Evolutionary conservation across 2,329 filamentous ascomycete genomes (phyloP).

Genomic region (Fusarium pseudocircinatum): DNA sequence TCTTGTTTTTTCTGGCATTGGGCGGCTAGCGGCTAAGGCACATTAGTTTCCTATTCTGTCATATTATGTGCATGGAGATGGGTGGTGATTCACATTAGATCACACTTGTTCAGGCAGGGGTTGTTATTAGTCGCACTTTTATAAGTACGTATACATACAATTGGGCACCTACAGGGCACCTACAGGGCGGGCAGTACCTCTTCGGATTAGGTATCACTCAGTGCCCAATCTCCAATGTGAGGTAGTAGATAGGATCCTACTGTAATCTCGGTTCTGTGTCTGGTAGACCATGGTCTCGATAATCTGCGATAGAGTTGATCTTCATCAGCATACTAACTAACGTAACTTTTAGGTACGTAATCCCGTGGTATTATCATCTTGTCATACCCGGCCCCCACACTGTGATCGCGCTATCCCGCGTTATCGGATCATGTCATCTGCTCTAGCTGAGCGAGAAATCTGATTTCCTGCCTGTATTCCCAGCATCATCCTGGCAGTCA

Average conservation of each 20-base stretch:
- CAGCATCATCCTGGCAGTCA: constrained; percentile 26
- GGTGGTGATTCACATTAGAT: constrained; percentile 23
- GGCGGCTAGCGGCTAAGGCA: constrained; percentile 27
- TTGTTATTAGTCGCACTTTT: constrained; percentile 2
- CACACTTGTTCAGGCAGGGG: constrained; percentile 16
- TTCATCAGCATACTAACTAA: background rate
- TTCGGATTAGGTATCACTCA: background rate
- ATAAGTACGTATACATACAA: background rate
- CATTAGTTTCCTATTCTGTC: constrained; percentile 23
- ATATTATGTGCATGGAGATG: constrained; percentile 25
- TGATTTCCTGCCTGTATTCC: background rate
- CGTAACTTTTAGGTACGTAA: background rate
- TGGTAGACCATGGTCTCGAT: background rate
- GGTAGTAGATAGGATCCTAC: background rate
- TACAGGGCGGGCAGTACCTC: background rate
- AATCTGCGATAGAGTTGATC: background rate
- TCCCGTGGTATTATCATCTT: background rate
- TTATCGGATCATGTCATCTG: constrained; percentile 27
- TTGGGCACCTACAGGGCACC: constrained; percentile 16
- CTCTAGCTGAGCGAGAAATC: constrained; percentile 8
- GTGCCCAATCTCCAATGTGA: background rate
- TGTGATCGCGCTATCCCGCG: constrained; percentile 38
- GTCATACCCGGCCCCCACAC: constrained; percentile 31
- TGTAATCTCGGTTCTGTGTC: background rate
- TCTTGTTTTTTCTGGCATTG: background rate